Conservation (phyloP, 2,329 filamentous ascomycete genomes). For the Diaporthe capsici region DNA sequence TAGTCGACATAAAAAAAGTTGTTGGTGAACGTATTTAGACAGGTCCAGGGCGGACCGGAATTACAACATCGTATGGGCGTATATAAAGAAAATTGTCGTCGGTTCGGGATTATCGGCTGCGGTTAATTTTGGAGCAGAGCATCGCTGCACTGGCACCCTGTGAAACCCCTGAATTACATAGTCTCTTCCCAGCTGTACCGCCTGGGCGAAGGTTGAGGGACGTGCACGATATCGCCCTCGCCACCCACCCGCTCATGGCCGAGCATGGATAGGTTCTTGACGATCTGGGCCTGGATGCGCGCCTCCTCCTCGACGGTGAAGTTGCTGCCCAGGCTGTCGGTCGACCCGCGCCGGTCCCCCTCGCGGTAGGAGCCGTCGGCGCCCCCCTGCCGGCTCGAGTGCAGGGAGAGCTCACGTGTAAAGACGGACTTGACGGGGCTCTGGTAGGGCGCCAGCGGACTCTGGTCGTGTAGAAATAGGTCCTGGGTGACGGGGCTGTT, state of each 20-base stretch:
- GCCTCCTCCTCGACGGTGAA: constrained; percentile 68
- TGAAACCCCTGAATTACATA: neutral
- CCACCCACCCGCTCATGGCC: constrained; percentile 60
- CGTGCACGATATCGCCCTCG: constrained; percentile 62
- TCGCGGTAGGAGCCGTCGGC: neutral
- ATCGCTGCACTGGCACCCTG: neutral
- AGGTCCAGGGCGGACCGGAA: constrained; percentile 16
- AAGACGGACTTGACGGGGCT: constrained; percentile 36
- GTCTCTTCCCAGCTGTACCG: constrained; percentile 66
- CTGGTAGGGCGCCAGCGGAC: constrained; percentile 34
- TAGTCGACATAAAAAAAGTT: constrained; percentile 17
- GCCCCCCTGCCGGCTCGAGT: neutral
- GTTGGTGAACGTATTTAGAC: constrained; percentile 13
- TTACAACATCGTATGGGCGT: constrained; percentile 30
- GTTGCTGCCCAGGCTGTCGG: constrained; percentile 68
- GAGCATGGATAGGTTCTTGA: constrained; percentile 41
- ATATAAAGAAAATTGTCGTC: neutral
- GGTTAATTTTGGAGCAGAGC: neutral
- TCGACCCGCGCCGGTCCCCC: constrained; percentile 46
- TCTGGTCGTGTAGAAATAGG: constrained; percentile 44
- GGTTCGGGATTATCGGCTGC: neutral
- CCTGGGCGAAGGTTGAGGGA: constrained; percentile 64
- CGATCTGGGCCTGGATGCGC: constrained; percentile 43
- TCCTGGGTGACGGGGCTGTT: constrained; percentile 47
- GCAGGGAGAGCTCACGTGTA: constrained; percentile 33